A percentile compares a stretch with the other conserved stretches of the same genome.
phyloP scores from a whole-genome alignment of 1,284 basidiomycete species.

The Tausonia pullulans region DNA sequence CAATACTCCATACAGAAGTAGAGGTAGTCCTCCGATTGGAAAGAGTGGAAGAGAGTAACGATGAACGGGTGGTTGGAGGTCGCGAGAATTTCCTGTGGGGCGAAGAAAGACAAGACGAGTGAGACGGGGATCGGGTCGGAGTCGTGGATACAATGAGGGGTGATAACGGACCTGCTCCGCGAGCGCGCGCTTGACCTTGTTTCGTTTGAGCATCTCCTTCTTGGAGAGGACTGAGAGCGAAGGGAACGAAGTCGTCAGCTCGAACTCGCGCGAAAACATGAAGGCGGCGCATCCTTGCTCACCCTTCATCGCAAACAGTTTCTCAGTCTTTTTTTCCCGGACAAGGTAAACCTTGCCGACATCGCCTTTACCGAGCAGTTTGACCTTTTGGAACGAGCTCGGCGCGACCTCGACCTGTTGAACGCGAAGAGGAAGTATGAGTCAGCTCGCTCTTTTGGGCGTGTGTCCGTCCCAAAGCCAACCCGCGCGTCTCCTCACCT shows the following conservation, averaged over 20 bases:
- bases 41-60: constrained; percentile 92
- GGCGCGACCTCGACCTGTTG: constrained; percentile 76
- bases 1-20: constrained; percentile 99
- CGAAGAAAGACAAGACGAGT: neutral
- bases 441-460: neutral
- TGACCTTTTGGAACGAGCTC: constrained; percentile 84
- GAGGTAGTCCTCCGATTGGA: constrained; percentile 92
- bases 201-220: constrained; percentile 96
- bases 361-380: constrained; percentile 89
- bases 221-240: constrained; percentile 67
- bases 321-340: constrained; percentile 84
- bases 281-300: constrained; percentile 19
- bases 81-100: constrained; percentile 64
- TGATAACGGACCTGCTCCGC: constrained; percentile 58
- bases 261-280: too few species aligned
- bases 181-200: constrained; percentile 92
- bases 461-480: neutral
- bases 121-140: neutral
- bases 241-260: too few species aligned
- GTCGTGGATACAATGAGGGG: neutral
- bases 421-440: neutral
- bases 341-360: constrained; percentile 94
- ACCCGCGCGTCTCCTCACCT: neutral
- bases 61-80: constrained; percentile 97
- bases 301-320: constrained; percentile 96